Conservation (phyloP, 78 protist species). For the Dictyostelium brefeldianum region DNA sequence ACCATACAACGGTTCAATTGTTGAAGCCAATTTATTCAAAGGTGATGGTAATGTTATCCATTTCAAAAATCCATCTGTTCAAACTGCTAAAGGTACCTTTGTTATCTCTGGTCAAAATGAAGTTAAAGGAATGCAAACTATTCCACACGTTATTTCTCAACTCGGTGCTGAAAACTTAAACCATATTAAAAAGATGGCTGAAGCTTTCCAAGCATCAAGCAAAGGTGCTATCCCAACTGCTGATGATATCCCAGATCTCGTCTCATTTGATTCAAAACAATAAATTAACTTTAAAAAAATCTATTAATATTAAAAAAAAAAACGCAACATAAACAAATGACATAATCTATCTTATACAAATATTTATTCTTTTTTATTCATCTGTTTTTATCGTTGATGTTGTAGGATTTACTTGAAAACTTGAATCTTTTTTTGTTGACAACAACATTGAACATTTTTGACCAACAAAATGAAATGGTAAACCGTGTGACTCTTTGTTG, state of each 20-base stretch:
- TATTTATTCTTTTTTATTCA: not conserved
- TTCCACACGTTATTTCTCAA: conserved; percentile 83
- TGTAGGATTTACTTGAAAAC: no score
- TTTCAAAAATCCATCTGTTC: conserved; percentile 84
- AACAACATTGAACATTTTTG: conserved; percentile 63
- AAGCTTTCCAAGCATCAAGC: not conserved
- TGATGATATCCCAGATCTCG: conserved; percentile 71
- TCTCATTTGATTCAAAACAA: conserved; percentile 48
- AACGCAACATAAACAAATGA: not conserved
- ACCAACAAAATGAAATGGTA: conserved; percentile 65
- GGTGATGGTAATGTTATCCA: conserved; percentile 87
- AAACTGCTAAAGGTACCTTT: conserved; percentile 79
- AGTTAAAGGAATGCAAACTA: conserved; percentile 69
- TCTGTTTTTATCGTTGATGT: not conserved
- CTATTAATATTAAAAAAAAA: not conserved
- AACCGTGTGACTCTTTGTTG: not conserved
- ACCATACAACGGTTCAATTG: conserved; percentile 67
- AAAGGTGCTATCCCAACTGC: not conserved
- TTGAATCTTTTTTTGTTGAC: conserved; percentile 11
- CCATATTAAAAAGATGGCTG: conserved; percentile 60
- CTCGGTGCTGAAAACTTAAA: conserved; percentile 79
- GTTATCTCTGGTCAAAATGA: conserved; percentile 86
- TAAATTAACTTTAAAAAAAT: conserved; percentile 21
- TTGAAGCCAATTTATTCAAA: conserved; percentile 87
- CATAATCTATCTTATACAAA: not conserved